A percentile compares a stretch with the other conserved stretches of the same genome.
Conservation (phyloP, 768 basidiomycete genomes). For the Phlegmacium glaucopus region DNA sequence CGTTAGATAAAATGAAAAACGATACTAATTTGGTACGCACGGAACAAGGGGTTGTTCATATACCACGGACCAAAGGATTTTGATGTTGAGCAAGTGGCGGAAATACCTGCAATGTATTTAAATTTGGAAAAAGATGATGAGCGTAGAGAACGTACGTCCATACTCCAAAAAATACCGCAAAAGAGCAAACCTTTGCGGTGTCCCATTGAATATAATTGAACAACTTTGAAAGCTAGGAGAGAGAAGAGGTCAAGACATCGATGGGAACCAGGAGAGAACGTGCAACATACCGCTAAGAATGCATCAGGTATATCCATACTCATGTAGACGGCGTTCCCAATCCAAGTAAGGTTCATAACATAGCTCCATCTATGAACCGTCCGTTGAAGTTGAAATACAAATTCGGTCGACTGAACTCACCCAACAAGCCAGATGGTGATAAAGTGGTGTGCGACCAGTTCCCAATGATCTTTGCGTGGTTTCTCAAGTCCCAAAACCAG, state of each 20-base stretch:
- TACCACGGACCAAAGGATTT: constrained; percentile 88
- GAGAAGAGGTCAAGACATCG: background rate
- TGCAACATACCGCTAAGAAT: constrained; percentile 69
- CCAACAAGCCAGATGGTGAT: constrained; percentile 95
- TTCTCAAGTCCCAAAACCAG: constrained; percentile 86
- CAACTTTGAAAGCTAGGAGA: constrained; percentile 70
- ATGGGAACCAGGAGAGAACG: background rate
- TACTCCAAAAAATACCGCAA: constrained; percentile 59
- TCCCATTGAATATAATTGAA: constrained; percentile 82
- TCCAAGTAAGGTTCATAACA: constrained; percentile 71
- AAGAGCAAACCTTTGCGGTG: constrained; percentile 57
- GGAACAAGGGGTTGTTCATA: constrained; percentile 71
- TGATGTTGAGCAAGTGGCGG: constrained; percentile 87
- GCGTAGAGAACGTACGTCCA: constrained; percentile 68
- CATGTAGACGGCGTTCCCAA: constrained; percentile 89
- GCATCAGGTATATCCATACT: constrained; percentile 97
- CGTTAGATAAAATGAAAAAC: background rate
- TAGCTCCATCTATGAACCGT: constrained; percentile 71
- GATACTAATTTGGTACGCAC: constrained; percentile 40
- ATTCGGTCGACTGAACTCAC: constrained; percentile 36
- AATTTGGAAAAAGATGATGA: background rate
- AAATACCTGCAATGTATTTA: constrained; percentile 63
- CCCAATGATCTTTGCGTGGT: constrained; percentile 86
- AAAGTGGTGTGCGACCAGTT: constrained; percentile 86
- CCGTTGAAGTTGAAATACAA: background rate